Evolutionary conservation across 148 eudicot genomes (phyloP), one percentile per base, ranked within the genome.

Genomic region (Vaccinium vitisidaea): DNA sequence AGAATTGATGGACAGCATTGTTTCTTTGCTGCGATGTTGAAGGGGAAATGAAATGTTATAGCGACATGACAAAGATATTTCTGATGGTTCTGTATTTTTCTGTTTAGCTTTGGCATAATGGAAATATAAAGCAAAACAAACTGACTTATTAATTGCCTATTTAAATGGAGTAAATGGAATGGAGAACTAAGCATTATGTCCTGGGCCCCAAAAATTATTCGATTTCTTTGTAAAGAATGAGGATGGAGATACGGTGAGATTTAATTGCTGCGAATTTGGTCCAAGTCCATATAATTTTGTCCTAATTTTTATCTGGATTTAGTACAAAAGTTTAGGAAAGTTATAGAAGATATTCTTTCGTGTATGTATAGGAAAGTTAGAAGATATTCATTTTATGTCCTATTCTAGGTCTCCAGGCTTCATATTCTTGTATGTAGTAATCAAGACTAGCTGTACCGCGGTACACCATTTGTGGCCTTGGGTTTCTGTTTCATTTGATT

Each of bases 161-260:
- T n/a, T n/a, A n/a, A n/a, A n/a, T n/a, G n/a, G n/a, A n/a, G n/a
- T n/a, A n/a, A n/a, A n/a, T n/a, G n/a, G n/a, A n/a, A n/a, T n/a
- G n/a, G n/a, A n/a, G n/a, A n/a, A n/a, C n/a, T n/a, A n/a, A n/a
- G n/a, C n/a, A n/a, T n/a, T n/a, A n/a, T n/a, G n/a, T n/a, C n/a
- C n/a, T n/a, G n/a, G n/a, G n/a, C n/a, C n/a, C n/a, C n/a, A n/a
- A 18, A 78, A 78, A 53, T 78, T 78, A 13, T 78, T 50, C 3
- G 9, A 78, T 56, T 27, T 8, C 21, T 53, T 77, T 2, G 5
- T 30, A 27, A 16, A 55, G 46, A 53, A 25, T 25, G 80, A 54
- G 15, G 69, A 52, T 77, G 32, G 80, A 14, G 80, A 36, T 56
- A 32, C 5, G 50, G 39, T 56, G 69, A 56, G 15, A 55, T 54